Evolutionary conservation across 2,329 filamentous ascomycete species (phyloP), one percentile per base, ranked within the genome.

Genomic region (Venturia carpophila): DNA sequence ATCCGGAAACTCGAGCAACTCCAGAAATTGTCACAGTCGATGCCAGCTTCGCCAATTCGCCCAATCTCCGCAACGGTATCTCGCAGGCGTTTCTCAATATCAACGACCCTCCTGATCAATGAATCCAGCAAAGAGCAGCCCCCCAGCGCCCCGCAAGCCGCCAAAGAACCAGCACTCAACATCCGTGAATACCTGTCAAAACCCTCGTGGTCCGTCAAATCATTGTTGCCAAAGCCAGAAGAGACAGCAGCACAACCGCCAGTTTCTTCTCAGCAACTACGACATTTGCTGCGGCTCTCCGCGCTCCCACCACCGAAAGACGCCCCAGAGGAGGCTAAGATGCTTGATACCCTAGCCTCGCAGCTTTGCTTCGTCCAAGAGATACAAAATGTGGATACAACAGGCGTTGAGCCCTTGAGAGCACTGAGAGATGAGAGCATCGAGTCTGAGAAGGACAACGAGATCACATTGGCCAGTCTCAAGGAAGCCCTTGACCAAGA

Each of bases 311-410:
- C 82, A 1, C 92, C 93, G 0, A 77, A 80, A 21, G 80, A 80
- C 1, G 69, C 78, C 1, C 80, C 80, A 63, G 87, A 92, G 70
- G 88, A 96, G 73, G 71, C 79, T 0, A 77, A 80, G 34, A 91
- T 96, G 84, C 82, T 96, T 3, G 73, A 82, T 27, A 92, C 88
- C 0, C 82, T 99, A 1, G 83, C 87, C 63, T 86, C 89, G 41
- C 94, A 99, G 73, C 83, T 99, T 0, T 88, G 89, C 71, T 99
- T 99, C 72, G 92, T 97, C n/a, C 87, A 85, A 67, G 85, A 91
- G 68, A 87, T 97, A 24, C 92, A 96, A 72, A 79, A 82, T 56
- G 87, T 96, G 61, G 84, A 96, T 74, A 92, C 91, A 0, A 77
- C 80, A 0, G 86, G 83, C 3, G 80, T 97, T 0, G 81, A 86